Percentiles rank a stretch among this genome's conserved stretches.
phyloP scores from a whole-genome alignment of 345 rosid species.

The Citrus hindsii region DNA sequence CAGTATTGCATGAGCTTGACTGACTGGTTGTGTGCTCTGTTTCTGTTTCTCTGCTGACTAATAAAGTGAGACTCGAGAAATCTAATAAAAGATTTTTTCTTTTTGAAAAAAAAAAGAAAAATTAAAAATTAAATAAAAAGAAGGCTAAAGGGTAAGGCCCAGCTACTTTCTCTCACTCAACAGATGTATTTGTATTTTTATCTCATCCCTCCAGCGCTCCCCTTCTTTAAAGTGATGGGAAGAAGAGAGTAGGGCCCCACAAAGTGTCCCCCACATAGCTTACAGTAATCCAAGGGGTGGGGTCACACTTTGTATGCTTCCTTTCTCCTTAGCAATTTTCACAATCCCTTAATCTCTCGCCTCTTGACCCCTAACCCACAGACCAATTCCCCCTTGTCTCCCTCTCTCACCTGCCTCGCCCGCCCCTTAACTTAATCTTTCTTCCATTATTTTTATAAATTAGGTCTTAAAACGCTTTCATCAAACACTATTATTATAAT shows the following conservation, averaged over 20 bases:
- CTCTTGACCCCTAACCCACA: conserved; percentile 36
- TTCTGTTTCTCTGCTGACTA: too few relatives aligned
- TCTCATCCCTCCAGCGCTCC: too few relatives aligned
- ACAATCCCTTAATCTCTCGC: conserved; percentile 20
- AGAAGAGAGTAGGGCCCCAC: conserved; percentile 8
- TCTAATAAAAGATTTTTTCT: not conserved
- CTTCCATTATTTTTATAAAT: not conserved
- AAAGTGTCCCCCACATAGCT: conserved; percentile 20
- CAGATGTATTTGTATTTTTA: too few relatives aligned
- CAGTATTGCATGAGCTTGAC: not conserved
- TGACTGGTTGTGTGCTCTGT: too few relatives aligned
- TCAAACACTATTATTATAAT: not conserved
- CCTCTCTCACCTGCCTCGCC: not conserved
- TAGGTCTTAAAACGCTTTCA: not conserved
- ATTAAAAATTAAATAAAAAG: not conserved
- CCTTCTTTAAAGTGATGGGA: not conserved
- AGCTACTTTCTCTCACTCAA: too few relatives aligned
- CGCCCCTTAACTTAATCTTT: not conserved
- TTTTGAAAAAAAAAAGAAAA: not conserved
- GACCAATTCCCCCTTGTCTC: conserved; percentile 20
- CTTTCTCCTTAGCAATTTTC: conserved; percentile 25
- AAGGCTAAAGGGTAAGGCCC: not conserved
- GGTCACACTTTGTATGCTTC: conserved; percentile 27
- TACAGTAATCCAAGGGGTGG: conserved; percentile 22
- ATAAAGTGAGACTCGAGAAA: too few relatives aligned